phyloP scores from a whole-genome alignment of 2,329 filamentous ascomycete species.

The Diplodia corticola region DNA sequence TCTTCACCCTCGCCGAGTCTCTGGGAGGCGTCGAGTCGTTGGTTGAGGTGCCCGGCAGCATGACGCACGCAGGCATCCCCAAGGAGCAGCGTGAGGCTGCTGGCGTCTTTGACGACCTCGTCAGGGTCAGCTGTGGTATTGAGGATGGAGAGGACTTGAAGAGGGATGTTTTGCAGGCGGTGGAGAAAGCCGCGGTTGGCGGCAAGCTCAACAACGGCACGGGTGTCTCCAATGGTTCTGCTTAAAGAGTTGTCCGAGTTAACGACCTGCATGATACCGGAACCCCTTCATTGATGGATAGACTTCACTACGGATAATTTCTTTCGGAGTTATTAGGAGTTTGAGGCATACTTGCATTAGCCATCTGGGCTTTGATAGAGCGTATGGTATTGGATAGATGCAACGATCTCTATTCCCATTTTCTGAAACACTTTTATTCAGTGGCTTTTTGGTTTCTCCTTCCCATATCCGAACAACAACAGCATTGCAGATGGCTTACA shows the following conservation, averaged over 20 bases:
- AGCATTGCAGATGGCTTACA: background rate
- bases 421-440: background rate
- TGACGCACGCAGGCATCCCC: slow-evolving; percentile 97
- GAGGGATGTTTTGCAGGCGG: slow-evolving; percentile 76
- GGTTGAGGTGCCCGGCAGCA: slow-evolving; percentile 87
- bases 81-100: slow-evolving; percentile 85
- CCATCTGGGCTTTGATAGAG: background rate
- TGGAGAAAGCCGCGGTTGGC: slow-evolving; percentile 70
- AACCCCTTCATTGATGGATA: background rate
- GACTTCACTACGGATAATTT: background rate
- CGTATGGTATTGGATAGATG: background rate
- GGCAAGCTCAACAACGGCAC: slow-evolving; percentile 47
- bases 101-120: slow-evolving; percentile 91
- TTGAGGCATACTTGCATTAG: background rate
- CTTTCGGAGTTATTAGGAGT: background rate
- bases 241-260: slow-evolving; percentile 1
- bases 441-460: background rate
- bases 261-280: slow-evolving; percentile 2
- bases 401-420: background rate
- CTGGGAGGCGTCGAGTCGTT: slow-evolving; percentile 90
- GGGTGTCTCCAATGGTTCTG: slow-evolving; percentile 13
- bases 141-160: slow-evolving; percentile 86
- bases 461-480: background rate
- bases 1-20: slow-evolving; percentile 92
- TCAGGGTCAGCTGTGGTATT: slow-evolving; percentile 89